phyloP scores from a whole-genome alignment of 495 filamentous ascomycete genomes.

The Tetracladium marchalianum region DNA sequence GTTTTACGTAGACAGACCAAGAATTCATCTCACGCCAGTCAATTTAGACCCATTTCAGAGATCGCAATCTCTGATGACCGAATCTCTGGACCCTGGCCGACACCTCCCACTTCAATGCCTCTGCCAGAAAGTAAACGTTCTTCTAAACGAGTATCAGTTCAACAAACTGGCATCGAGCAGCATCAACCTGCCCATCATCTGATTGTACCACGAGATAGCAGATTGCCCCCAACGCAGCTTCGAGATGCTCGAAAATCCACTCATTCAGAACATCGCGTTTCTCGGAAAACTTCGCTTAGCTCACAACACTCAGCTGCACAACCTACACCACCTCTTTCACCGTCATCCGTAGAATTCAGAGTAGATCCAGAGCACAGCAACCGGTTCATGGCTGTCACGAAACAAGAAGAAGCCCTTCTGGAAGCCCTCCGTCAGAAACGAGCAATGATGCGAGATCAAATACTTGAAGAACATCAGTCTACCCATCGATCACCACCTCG shows the following conservation, averaged over 20 bases:
- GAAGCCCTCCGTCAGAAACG: conserved; percentile 72
- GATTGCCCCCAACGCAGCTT: not conserved
- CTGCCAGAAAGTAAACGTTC: conserved; percentile 6
- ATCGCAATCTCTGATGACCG: not conserved
- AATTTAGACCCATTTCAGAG: conserved; percentile 14
- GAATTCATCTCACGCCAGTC: not conserved
- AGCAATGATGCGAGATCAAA: conserved; percentile 63
- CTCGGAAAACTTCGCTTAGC: not conserved
- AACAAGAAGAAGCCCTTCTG: conserved; percentile 74
- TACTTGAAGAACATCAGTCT: conserved; percentile 44
- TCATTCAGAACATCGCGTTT: conserved; percentile 1
- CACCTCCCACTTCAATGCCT: conserved; percentile 5
- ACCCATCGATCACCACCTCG: conserved; percentile 13
- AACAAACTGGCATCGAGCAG: not conserved
- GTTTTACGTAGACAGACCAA: not conserved
- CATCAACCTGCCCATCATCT: no score
- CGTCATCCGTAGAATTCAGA: conserved; percentile 33
- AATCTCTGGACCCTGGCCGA: conserved; percentile 7
- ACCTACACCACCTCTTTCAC: conserved; percentile 36
- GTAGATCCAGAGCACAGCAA: conserved; percentile 27
- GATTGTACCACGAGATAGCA: no score
- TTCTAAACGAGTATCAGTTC: not conserved
- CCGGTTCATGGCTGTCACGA: conserved; percentile 75
- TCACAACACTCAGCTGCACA: conserved; percentile 22
- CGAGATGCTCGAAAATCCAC: conserved; percentile 12